Percentiles rank a stretch among this genome's conserved stretches.
These are phyloP conservation scores for Botryotinia calthae DNA, from an alignment of 2,329 filamentous ascomycete species.

Conservation along the genomic window DNA sequence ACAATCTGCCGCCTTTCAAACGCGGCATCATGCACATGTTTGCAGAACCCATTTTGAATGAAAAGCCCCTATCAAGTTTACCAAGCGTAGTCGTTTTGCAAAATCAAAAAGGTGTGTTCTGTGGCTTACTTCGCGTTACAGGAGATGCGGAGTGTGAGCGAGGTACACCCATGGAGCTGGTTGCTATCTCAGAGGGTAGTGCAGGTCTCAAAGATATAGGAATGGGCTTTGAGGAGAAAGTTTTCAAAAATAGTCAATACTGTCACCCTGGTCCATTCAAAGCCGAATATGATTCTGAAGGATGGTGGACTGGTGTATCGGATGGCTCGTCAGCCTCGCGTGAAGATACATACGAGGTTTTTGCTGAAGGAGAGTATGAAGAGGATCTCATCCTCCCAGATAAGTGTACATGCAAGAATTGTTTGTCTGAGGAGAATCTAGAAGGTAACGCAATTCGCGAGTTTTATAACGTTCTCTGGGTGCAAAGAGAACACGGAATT, in stretches of 20 bases:
- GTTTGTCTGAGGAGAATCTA: no score
- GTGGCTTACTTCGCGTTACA: rapidly evolving
- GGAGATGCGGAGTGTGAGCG: not conserved
- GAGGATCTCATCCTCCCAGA: not conserved
- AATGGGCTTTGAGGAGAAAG: not conserved
- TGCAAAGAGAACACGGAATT: not conserved
- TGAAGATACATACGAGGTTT: not conserved
- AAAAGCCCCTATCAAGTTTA: not conserved
- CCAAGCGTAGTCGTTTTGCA: not conserved
- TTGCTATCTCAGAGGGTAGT: not conserved
- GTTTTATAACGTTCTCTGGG: not conserved
- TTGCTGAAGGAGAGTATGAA: not conserved
- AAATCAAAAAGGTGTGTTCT: not conserved
- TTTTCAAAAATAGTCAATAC: not conserved
- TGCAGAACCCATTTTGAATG: not conserved
- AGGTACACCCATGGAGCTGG: not conserved
- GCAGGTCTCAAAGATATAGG: not conserved
- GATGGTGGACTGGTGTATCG: not conserved
- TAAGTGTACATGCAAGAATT: no score
- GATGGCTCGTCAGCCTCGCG: no score
- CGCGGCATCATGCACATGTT: not conserved
- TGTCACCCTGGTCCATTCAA: not conserved
- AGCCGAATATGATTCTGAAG: not conserved
- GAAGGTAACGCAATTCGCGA: not conserved
- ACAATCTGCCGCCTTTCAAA: not conserved